Evolutionary conservation across 2,329 filamentous ascomycete species (phyloP).

Genomic region (Penicillium sp.): DNA sequence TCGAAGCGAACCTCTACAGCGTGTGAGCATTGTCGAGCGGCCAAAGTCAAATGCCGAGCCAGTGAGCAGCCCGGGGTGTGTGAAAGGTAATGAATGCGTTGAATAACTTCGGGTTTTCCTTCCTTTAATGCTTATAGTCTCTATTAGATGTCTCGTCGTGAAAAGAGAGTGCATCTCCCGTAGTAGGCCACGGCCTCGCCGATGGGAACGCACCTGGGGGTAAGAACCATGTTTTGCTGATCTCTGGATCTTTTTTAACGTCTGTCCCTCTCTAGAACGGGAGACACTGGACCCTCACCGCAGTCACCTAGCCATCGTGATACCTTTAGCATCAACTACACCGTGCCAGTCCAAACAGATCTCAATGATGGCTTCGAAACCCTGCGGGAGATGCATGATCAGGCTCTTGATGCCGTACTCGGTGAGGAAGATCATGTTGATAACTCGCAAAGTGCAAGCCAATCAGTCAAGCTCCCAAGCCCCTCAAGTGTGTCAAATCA

Average conservation of each 20-base stretch:
- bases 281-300: neutral
- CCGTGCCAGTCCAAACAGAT: neutral
- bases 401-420: neutral
- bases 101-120: neutral
- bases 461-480: neutral
- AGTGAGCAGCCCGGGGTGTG: conserved; percentile 8
- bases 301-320: neutral
- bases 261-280: neutral
- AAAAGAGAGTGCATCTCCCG: conserved; percentile 11
- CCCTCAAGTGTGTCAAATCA: neutral
- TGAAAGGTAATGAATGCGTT: conserved; percentile 2
- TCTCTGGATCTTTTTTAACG: neutral
- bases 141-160: conserved; percentile 9
- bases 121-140: conserved; percentile 1
- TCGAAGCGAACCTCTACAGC: conserved; percentile 1
- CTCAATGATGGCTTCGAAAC: neutral
- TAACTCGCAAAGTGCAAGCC: neutral
- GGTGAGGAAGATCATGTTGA: neutral
- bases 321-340: conserved; percentile 4
- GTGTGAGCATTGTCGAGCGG: conserved; percentile 9
- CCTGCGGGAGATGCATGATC: conserved; percentile 10
- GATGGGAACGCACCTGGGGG: conserved; percentile 5
- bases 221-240: conserved; percentile 5
- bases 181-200: conserved; percentile 7
- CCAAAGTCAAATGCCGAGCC: conserved; percentile 5